Evolutionary conservation across 176 grass and related monocot genomes (phyloP).

Genomic region (Oropetium thomaeum): DNA sequence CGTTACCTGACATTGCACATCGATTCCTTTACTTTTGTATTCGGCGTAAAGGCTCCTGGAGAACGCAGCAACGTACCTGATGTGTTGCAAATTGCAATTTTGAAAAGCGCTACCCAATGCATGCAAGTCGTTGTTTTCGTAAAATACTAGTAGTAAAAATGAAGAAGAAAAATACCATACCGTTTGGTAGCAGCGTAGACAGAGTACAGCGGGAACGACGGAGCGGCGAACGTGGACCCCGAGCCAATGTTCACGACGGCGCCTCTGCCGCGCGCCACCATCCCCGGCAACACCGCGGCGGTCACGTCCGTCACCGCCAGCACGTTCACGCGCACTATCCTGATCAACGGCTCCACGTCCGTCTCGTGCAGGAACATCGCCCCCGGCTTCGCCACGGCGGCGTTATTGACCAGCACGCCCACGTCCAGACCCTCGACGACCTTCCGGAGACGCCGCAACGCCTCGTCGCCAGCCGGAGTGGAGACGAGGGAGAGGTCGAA

Average conservation of each 20-base stretch:
- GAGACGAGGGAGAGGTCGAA: conserved; percentile 32
- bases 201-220: conserved; percentile 46
- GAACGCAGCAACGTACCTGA: conserved; percentile 49
- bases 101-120: too few relatives aligned
- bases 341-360: conserved; percentile 27
- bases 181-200: conserved; percentile 43
- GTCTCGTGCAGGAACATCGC: conserved; percentile 51
- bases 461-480: not conserved
- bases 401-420: conserved; percentile 60
- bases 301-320: conserved; percentile 39
- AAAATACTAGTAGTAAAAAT: too few relatives aligned
- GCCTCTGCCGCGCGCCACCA: conserved; percentile 40
- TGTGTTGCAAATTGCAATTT: too few relatives aligned
- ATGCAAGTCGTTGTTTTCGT: too few relatives aligned
- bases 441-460: conserved; percentile 3
- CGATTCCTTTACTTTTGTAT: conserved; percentile 52
- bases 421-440: conserved; percentile 45
- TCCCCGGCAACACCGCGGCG: conserved; percentile 38
- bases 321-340: conserved; percentile 44
- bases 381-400: conserved; percentile 34
- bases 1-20: conserved; percentile 52
- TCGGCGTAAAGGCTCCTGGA: conserved; percentile 48
- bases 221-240: conserved; percentile 8
- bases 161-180: too few relatives aligned
- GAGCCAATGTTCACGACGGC: conserved; percentile 65